Conservation (phyloP, 805 yeast genomes). For the Nakazawaea laoshanensis region DNA sequence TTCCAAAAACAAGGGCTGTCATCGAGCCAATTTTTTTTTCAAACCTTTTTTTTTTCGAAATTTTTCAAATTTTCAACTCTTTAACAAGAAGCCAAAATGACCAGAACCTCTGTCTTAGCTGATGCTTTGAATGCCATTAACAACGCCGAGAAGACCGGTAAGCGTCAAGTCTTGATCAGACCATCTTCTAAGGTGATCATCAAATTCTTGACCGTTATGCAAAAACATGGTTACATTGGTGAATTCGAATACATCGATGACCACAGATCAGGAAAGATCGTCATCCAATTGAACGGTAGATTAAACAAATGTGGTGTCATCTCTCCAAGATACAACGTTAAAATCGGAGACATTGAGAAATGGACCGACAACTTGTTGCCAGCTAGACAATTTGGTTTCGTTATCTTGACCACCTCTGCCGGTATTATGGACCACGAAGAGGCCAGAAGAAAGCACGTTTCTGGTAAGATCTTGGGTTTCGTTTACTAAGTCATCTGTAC, state of each 20-base stretch:
- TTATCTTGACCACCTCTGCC: slow-evolving; percentile 96
- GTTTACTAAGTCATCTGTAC: slow-evolving; percentile 58
- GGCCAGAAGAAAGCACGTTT: slow-evolving; percentile 99
- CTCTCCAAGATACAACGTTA: slow-evolving; percentile 97
- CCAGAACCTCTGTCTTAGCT: slow-evolving; percentile 97
- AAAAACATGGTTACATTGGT: slow-evolving; percentile 96
- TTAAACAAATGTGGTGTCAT: slow-evolving; percentile 98
- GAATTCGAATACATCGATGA: slow-evolving; percentile 97
- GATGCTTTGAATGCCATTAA: slow-evolving; percentile 97
- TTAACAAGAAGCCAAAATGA: slow-evolving; percentile 49
- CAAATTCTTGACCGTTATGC: slow-evolving; percentile 95
- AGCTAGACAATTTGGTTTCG: slow-evolving; percentile 98
- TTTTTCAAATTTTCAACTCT: background rate
- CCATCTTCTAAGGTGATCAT: slow-evolving; percentile 97
- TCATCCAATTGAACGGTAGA: slow-evolving; percentile 95
- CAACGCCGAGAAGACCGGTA: slow-evolving; percentile 99
- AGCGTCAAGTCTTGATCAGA: slow-evolving; percentile 97
- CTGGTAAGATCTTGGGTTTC: slow-evolving; percentile 98
- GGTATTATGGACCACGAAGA: slow-evolving; percentile 99
- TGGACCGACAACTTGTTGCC: slow-evolving; percentile 98
- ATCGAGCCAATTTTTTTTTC: background rate
- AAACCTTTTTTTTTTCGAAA: background rate
- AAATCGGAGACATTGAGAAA: slow-evolving; percentile 91
- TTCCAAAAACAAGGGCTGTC: too few relatives aligned
- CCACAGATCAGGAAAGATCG: slow-evolving; percentile 98